A percentile compares a stretch with the other conserved stretches of the same genome.
phyloP scores from a whole-genome alignment of 2,329 filamentous ascomycete species.

The Xylariaceae sp. region DNA sequence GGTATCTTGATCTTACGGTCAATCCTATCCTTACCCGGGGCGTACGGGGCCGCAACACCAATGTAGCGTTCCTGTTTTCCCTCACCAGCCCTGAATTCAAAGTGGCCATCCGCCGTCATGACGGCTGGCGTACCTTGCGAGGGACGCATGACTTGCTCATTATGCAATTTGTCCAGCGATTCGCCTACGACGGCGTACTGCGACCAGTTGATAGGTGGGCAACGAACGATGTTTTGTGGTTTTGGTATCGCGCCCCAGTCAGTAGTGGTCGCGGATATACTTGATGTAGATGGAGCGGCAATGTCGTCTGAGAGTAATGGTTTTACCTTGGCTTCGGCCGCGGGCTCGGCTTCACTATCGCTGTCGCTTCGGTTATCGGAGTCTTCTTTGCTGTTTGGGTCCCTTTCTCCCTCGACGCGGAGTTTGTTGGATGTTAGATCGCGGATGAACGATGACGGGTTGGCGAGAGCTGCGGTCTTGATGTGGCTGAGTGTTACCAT shows the following conservation, averaged over 20 bases:
- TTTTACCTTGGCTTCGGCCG: background rate
- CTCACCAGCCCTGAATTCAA: constrained; percentile 47
- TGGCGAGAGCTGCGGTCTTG: constrained; percentile 66
- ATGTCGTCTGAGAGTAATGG: background rate
- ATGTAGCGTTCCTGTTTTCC: constrained; percentile 44
- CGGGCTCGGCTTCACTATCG: background rate
- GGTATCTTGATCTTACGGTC: constrained; percentile 33
- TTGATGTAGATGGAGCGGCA: constrained; percentile 18
- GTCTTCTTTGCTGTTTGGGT: constrained; percentile 21
- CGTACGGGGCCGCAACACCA: constrained; percentile 57
- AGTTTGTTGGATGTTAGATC: constrained; percentile 66
- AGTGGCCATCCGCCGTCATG: constrained; percentile 43
- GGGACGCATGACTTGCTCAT: constrained; percentile 70
- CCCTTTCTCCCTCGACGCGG: constrained; percentile 36
- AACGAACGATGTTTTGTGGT: constrained; percentile 79
- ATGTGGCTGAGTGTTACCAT: constrained; percentile 67
- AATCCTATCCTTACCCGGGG: constrained; percentile 51
- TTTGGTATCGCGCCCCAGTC: constrained; percentile 66
- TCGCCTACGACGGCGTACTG: constrained; percentile 90
- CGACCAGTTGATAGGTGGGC: constrained; percentile 89
- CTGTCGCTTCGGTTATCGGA: constrained; percentile 21
- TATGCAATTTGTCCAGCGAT: constrained; percentile 78
- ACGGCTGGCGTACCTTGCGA: constrained; percentile 52
- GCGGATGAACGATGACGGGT: constrained; percentile 69
- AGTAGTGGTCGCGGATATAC: no score